These are phyloP conservation scores for Rhodamnia argentea DNA, from an alignment of 345 rosid genomes.

Conservation along the genomic window DNA sequence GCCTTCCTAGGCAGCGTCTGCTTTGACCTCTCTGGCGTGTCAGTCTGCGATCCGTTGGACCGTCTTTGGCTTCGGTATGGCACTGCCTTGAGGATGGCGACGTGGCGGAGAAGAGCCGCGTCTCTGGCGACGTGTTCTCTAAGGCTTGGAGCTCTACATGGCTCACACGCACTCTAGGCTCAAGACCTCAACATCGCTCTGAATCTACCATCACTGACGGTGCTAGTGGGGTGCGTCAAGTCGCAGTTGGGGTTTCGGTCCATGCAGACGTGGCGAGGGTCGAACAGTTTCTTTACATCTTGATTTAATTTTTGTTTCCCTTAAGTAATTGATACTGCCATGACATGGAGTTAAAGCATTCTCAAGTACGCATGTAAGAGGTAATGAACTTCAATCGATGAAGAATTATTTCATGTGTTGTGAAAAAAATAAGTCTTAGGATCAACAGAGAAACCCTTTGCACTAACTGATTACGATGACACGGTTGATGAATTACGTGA, in stretches of 20 bases:
- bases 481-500: too few relatives aligned
- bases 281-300: neutral
- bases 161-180: constrained; percentile 82
- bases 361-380: too few relatives aligned
- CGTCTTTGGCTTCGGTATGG: constrained; percentile 82
- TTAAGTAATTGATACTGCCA: too few relatives aligned
- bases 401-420: too few relatives aligned
- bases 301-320: too few relatives aligned
- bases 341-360: too few relatives aligned
- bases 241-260: constrained; percentile 27
- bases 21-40: constrained; percentile 75
- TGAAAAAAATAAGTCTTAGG: too few relatives aligned
- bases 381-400: too few relatives aligned
- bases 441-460: too few relatives aligned
- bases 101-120: constrained; percentile 19
- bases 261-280: constrained; percentile 53
- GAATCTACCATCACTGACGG: constrained; percentile 66
- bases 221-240: constrained; percentile 66
- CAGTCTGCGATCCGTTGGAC: constrained; percentile 62
- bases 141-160: constrained; percentile 79
- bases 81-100: constrained; percentile 56
- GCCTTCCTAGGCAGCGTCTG: constrained; percentile 74
- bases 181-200: constrained; percentile 70
- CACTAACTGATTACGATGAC: too few relatives aligned
- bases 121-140: constrained; percentile 67